Conservation (phyloP, 805 yeast species). For the Sugiyamaella boreocaroliniensis region DNA sequence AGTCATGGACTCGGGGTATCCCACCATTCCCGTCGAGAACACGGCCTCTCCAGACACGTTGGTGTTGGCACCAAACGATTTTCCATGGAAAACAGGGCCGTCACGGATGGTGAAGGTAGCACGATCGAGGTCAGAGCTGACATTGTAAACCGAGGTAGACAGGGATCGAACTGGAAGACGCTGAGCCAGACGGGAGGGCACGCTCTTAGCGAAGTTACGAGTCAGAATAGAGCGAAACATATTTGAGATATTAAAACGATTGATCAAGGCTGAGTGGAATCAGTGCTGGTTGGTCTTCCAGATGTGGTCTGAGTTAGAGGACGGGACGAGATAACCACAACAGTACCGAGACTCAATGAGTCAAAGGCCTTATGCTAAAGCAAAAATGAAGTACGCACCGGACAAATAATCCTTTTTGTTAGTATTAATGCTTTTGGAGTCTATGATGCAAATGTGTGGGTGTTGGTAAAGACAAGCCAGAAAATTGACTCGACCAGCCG, state of each 20-base stretch:
- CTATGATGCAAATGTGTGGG: slow-evolving; percentile 5
- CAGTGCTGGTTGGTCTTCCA: slow-evolving; percentile 45
- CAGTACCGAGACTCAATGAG: too few species aligned
- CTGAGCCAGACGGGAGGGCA: background rate
- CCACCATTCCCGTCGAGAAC: slow-evolving; percentile 94
- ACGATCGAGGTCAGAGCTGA: slow-evolving; percentile 13
- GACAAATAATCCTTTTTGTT: slow-evolving; percentile 22
- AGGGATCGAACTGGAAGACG: background rate
- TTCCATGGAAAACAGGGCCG: slow-evolving; percentile 90
- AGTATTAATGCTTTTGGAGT: slow-evolving; percentile 1
- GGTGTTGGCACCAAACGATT: slow-evolving; percentile 91
- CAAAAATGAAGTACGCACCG: slow-evolving; percentile 3
- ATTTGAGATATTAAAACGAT: background rate
- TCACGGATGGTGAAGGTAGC: slow-evolving; percentile 88
- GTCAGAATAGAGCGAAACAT: background rate
- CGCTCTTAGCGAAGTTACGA: background rate
- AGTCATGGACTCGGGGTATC: slow-evolving; percentile 98
- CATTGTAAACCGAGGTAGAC: background rate
- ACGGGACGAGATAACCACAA: too few species aligned
- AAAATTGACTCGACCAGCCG: background rate
- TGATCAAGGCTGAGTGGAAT: slow-evolving; percentile 4
- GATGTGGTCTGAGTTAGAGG: slow-evolving; percentile 34
- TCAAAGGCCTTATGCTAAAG: background rate
- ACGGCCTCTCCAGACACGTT: slow-evolving; percentile 96
- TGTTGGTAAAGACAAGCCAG: background rate